Conservation (phyloP, 306 rosid species). For the Quercus robur region DNA sequence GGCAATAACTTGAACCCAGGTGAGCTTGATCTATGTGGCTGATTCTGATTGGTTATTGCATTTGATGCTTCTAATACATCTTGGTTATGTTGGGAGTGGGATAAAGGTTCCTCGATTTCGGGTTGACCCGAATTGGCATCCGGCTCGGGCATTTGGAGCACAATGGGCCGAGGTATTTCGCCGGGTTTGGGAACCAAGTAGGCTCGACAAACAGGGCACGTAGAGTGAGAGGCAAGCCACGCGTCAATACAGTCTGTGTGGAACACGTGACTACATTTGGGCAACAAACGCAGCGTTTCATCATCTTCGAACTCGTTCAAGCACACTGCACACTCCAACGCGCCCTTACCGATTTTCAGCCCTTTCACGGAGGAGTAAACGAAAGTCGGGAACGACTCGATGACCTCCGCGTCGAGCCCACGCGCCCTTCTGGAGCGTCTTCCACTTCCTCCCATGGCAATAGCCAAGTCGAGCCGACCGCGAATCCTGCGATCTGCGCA, state of each 20-base stretch:
- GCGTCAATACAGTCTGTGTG: conserved; percentile 73
- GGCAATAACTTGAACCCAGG: conserved; percentile 43
- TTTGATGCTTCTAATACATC: conserved; percentile 23
- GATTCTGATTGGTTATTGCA: conserved; percentile 15
- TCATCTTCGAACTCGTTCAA: conserved; percentile 67
- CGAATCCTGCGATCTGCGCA: conserved; percentile 49
- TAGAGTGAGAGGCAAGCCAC: conserved; percentile 68
- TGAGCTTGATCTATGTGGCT: conserved; percentile 40
- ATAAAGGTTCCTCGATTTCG: not conserved
- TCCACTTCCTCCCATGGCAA: conserved; percentile 10
- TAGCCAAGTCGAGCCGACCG: conserved; percentile 17
- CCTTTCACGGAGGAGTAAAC: conserved; percentile 73
- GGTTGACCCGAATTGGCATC: conserved; percentile 1
- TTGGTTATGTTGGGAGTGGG: not conserved
- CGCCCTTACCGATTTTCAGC: conserved; percentile 50
- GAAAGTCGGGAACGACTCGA: conserved; percentile 70
- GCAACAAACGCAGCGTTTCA: conserved; percentile 89
- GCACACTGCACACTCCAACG: conserved; percentile 95
- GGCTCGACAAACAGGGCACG: conserved; percentile 93
- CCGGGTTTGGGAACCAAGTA: conserved; percentile 48
- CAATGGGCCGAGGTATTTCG: conserved; percentile 12
- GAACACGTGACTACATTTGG: conserved; percentile 83
- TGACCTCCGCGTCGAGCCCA: conserved; percentile 55
- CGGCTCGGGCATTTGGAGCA: conserved; percentile 2
- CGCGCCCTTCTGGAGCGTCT: conserved; percentile 30